phyloP scores from a whole-genome alignment of 164 flowering plant species.

The Houttuynia cordata region DNA sequence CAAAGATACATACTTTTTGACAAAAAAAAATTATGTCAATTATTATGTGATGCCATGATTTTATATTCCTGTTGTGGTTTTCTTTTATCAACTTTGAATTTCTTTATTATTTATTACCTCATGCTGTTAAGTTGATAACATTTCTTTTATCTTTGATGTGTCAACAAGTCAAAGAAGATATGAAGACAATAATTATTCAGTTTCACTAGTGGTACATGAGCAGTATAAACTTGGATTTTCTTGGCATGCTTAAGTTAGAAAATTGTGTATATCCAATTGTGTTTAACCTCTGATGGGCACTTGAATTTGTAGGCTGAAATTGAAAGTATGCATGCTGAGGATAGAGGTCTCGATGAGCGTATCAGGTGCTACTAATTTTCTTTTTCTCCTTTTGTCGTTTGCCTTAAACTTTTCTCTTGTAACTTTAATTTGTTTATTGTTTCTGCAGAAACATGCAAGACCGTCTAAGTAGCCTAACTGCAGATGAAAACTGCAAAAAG shows the following conservation, averaged over 20 bases:
- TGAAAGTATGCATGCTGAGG: slow-evolving; percentile 32
- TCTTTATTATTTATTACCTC: no score
- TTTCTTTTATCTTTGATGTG: neutral
- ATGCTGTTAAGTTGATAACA: neutral
- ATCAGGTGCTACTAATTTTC: slow-evolving; percentile 34
- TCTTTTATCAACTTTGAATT: neutral
- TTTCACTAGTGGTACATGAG: no score
- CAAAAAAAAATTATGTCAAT: no score
- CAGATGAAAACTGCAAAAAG: slow-evolving; percentile 35
- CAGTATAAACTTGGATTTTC: no score
- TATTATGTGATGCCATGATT: no score
- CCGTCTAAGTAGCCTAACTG: slow-evolving; percentile 27
- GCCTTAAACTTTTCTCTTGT: neutral
- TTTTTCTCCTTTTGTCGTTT: neutral
- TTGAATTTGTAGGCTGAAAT: slow-evolving; percentile 33
- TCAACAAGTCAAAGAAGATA: no score
- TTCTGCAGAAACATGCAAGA: slow-evolving; percentile 42
- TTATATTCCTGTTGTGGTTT: neutral
- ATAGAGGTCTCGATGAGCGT: slow-evolving; percentile 33
- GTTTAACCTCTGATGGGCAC: neutral
- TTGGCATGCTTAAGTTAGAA: no score
- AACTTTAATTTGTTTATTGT: neutral
- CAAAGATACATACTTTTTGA: no score
- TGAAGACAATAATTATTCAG: no score
- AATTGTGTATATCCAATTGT: no score